Conservation (phyloP, 1,284 basidiomycete species). For the Moesziomyces aphidis region DNA sequence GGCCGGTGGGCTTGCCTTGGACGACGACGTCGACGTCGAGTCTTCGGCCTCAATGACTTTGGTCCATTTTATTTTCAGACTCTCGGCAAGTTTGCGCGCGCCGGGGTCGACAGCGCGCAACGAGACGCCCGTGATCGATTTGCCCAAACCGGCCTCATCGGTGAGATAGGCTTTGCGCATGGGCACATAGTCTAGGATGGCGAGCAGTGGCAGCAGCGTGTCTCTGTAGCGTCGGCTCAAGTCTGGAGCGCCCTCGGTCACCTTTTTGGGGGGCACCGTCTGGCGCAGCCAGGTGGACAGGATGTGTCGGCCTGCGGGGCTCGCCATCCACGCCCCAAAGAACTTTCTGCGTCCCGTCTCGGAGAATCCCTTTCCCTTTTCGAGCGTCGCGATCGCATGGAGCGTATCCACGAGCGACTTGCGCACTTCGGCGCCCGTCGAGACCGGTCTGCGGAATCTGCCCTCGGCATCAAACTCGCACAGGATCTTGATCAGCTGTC, state of each 20-base stretch:
- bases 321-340: constrained; percentile 24
- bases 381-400: constrained; percentile 26
- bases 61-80: constrained; percentile 49
- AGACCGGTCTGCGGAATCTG: constrained; percentile 18
- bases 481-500: constrained; percentile 20
- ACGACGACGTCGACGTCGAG: constrained; percentile 1
- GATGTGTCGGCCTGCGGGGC: constrained; percentile 33
- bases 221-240: constrained; percentile 47
- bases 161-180: constrained; percentile 49
- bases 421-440: constrained; percentile 27
- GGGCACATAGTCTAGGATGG: constrained; percentile 34
- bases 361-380: constrained; percentile 34
- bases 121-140: constrained; percentile 47
- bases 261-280: constrained; percentile 37
- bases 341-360: constrained; percentile 25
- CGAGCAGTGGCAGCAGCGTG: constrained; percentile 44
- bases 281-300: constrained; percentile 31
- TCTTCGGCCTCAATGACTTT: constrained; percentile 34
- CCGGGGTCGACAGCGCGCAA: constrained; percentile 31
- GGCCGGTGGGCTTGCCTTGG: not conserved
- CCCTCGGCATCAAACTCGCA: constrained; percentile 25
- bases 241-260: constrained; percentile 28
- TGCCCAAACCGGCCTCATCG: constrained; percentile 53
- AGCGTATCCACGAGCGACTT: constrained; percentile 21
- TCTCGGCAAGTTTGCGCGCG: constrained; percentile 33